Evolutionary conservation across 2,329 filamentous ascomycete species (phyloP).

Genomic region (Dissoconium aciculare): DNA sequence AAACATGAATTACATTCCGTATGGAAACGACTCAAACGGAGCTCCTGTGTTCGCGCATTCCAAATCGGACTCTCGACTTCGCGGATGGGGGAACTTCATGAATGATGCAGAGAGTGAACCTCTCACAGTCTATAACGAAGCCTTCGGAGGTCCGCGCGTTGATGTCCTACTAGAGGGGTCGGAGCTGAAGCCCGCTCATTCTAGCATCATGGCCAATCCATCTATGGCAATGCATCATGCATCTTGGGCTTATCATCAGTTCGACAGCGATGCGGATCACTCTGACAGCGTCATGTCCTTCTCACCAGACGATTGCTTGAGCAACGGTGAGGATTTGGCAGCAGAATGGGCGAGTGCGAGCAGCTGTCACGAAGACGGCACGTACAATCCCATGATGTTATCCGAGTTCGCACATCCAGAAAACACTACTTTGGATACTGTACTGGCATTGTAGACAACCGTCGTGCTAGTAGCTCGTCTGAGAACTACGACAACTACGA

Average conservation of each 20-base stretch:
- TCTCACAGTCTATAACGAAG: no score
- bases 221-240: conserved; percentile 7
- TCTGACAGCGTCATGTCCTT: conserved; percentile 17
- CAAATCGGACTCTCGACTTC: no score
- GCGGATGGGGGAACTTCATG: no score
- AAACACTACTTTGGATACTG: background rate
- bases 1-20: no score
- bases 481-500: no score
- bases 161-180: conserved; percentile 30
- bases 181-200: conserved; percentile 26
- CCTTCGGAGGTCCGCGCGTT: conserved; percentile 52
- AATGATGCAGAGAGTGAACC: no score
- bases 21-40: no score
- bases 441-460: no score
- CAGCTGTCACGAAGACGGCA: conserved; percentile 8
- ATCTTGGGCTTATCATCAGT: conserved; percentile 8
- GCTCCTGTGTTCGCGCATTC: no score
- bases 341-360: conserved; percentile 10
- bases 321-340: conserved; percentile 13
- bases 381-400: conserved; percentile 19
- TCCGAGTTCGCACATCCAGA: conserved; percentile 10
- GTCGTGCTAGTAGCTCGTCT: no score
- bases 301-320: conserved; percentile 14
- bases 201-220: conserved; percentile 10
- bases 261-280: conserved; percentile 7